Base-by-base conservation (phyloP, 2,329 filamentous ascomycete genomes). In the Neonectria coccinea region DNA sequence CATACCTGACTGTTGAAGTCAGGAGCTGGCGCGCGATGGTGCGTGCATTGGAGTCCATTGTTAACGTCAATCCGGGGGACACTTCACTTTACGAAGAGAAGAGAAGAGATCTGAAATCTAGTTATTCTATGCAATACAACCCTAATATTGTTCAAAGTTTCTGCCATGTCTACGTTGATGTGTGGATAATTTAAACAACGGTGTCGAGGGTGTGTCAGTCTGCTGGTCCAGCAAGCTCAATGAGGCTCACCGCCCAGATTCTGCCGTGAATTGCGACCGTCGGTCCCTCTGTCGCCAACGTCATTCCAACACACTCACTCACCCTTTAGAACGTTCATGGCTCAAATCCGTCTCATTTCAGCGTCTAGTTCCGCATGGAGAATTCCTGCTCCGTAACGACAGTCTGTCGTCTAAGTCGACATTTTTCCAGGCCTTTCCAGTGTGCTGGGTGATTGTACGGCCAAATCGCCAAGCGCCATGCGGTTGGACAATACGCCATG, bases 401-500 rank as follows among this genome's bases (percentile, higher is more conserved):
- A 42, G 20, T 39, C 20, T 25, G 59, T 54, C 45, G 39, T 62
- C 9, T 36, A 53, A 51, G 22, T 42, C 42, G 25, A 44, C 57
- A 9, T 57, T 45, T 39, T 48, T 29, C 31, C 39, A 31, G 33
- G 39, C 44, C 50, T 45, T 27, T 31, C 4, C 52, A 14, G 22
- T 66, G 18, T 22, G 39, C 45, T 25, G 45, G 12, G 50, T 61
- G 59, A 60, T 45, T 56, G 45, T 20, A 52, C 56, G 51, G 50
- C 22, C 27, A 31, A 31, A 50, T 51, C 22, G 55, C 27, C 55
- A 36, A 60, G 29, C 52, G 59, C 42, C 60, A 74, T 74, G 71
- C 60, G 33, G 51, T 41, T 51, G 59, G 59, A 66, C 59, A 59
- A 45, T 53, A 52, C 53, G 67, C 62, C 63, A 76, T 76, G 74